Conservation (phyloP, 1,139 yeast species). For the Zygoascus hellenicus region DNA sequence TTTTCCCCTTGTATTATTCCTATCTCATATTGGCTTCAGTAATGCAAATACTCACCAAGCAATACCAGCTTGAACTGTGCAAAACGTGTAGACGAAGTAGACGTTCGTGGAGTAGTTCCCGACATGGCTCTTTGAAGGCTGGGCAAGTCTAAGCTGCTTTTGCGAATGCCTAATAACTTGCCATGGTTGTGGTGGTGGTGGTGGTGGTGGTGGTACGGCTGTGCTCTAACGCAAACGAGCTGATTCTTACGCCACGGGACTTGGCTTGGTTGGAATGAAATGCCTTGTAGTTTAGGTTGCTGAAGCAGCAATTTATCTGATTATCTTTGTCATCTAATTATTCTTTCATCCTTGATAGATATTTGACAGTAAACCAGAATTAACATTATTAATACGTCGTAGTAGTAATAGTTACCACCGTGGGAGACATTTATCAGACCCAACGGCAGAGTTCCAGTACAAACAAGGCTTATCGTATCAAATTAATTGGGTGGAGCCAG, state of each 20-base stretch:
- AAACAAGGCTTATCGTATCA: neutral
- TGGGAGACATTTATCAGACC: too few species aligned
- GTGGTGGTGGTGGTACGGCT: too few species aligned
- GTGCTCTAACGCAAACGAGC: too few species aligned
- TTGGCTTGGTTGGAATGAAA: too few species aligned
- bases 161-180: too few species aligned
- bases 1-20: neutral
- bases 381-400: too few species aligned
- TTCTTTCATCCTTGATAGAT: neutral
- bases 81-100: conserved; percentile 37
- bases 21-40: neutral
- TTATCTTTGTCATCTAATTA: neutral
- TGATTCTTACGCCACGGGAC: too few species aligned
- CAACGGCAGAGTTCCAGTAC: neutral
- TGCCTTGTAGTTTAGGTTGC: too few species aligned
- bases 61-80: conserved; percentile 81
- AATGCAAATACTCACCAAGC: conserved; percentile 44
- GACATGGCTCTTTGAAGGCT: conserved; percentile 2
- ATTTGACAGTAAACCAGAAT: too few species aligned
- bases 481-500: neutral
- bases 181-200: too few species aligned
- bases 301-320: too few species aligned
- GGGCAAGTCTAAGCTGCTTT: neutral
- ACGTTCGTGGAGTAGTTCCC: conserved; percentile 30
- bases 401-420: too few species aligned